A percentile compares a stretch with the other conserved stretches of the same genome.
These are phyloP conservation scores for Amanita polypyramis DNA, from an alignment of 768 basidiomycete species.

Conservation along the genomic window DNA sequence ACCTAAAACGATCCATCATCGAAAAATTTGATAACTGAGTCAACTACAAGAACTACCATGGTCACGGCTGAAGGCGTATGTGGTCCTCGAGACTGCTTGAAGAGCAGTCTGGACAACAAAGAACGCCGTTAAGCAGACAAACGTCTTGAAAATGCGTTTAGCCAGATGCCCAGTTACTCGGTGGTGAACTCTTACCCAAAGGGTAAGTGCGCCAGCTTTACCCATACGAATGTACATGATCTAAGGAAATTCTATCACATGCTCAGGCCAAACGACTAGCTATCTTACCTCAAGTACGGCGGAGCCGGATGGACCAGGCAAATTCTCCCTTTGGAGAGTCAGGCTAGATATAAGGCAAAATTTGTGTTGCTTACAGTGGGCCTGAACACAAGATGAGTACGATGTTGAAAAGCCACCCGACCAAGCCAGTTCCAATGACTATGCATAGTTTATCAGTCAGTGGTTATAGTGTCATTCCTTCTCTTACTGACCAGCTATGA, in stretches of 20 bases:
- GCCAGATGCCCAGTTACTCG: background rate
- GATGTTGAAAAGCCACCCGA: conserved; percentile 85
- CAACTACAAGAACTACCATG: conserved; percentile 29
- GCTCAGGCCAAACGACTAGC: background rate
- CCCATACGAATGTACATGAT: conserved; percentile 74
- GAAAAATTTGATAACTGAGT: background rate
- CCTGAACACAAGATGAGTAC: conserved; percentile 80
- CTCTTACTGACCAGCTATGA: conserved; percentile 36
- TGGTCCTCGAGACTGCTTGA: conserved; percentile 72
- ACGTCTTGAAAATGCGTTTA: conserved; percentile 27
- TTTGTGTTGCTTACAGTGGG: conserved; percentile 38
- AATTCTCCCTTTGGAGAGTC: conserved; percentile 32
- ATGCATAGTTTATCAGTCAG: background rate
- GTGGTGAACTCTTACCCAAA: conserved; percentile 46
- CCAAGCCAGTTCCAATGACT: conserved; percentile 67
- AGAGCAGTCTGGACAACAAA: conserved; percentile 75
- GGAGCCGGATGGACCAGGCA: conserved; percentile 61
- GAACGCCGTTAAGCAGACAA: conserved; percentile 81
- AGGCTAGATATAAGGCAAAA: background rate
- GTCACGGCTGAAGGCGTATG: conserved; percentile 81
- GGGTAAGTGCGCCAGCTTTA: conserved; percentile 59
- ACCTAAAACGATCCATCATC: conserved; percentile 22
- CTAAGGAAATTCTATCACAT: conserved; percentile 19
- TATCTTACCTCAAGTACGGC: conserved; percentile 54
- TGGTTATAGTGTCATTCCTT: background rate